Evolutionary conservation across 768 basidiomycete genomes (phyloP).

Genomic region (Sarcomyxa edulis): DNA sequence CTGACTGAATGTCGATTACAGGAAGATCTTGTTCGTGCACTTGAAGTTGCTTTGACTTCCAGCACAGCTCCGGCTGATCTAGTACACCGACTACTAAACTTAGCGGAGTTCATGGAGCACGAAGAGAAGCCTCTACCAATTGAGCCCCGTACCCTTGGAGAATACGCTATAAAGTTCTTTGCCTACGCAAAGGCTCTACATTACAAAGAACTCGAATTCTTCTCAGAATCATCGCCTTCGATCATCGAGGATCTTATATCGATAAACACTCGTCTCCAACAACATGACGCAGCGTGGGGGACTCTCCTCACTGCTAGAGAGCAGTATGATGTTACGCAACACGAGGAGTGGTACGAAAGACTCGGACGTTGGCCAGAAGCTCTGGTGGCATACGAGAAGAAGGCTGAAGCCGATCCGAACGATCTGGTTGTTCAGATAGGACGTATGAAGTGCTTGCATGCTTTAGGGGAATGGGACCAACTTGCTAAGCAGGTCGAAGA

Average conservation of each 20-base stretch:
- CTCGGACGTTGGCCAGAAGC: constrained; percentile 97
- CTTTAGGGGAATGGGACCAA: constrained; percentile 96
- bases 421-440: constrained; percentile 79
- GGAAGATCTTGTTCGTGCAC: constrained; percentile 92
- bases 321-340: constrained; percentile 85
- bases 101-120: constrained; percentile 99
- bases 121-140: constrained; percentile 95
- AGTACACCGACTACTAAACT: constrained; percentile 84
- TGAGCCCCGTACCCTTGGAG: constrained; percentile 87
- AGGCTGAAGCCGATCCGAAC: constrained; percentile 67
- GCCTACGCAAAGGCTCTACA: constrained; percentile 97
- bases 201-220: constrained; percentile 97
- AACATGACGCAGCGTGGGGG: constrained; percentile 97
- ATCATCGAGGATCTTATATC: constrained; percentile 94
- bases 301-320: constrained; percentile 87
- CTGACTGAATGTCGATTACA: constrained; percentile 25
- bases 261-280: constrained; percentile 94
- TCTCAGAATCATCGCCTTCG: constrained; percentile 82
- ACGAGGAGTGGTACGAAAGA: constrained; percentile 98
- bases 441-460: constrained; percentile 93
- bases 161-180: constrained; percentile 88
- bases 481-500: constrained; percentile 83
- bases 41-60: constrained; percentile 81
- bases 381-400: constrained; percentile 76
- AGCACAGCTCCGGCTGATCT: constrained; percentile 77